phyloP scores from a whole-genome alignment of 345 rosid species.

The Linum tenue region DNA sequence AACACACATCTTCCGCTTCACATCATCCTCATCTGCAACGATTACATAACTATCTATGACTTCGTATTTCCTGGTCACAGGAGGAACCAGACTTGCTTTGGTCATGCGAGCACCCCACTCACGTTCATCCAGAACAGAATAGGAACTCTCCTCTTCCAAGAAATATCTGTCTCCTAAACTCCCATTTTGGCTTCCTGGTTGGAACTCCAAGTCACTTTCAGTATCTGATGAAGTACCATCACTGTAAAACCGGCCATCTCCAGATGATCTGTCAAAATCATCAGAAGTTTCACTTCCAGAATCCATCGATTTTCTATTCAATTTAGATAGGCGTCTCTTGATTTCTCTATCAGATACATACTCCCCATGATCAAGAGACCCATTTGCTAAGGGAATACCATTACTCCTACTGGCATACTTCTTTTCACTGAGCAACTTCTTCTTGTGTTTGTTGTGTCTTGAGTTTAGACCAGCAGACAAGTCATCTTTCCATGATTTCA shows the following conservation, averaged over 20 bases:
- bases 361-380: slow-evolving; percentile 52
- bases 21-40: slow-evolving; percentile 90
- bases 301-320: slow-evolving; percentile 68
- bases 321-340: slow-evolving; percentile 67
- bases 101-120: slow-evolving; percentile 99
- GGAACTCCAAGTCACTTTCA: slow-evolving; percentile 78
- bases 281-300: slow-evolving; percentile 95
- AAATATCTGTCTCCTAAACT: slow-evolving; percentile 53
- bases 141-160: slow-evolving; percentile 48
- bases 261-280: slow-evolving; percentile 57
- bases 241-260: slow-evolving; percentile 48
- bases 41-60: slow-evolving; percentile 69
- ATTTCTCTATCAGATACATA: slow-evolving; percentile 91
- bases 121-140: slow-evolving; percentile 69
- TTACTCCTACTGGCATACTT: slow-evolving; percentile 62
- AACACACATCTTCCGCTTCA: slow-evolving; percentile 75
- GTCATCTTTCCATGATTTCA: slow-evolving; percentile 81
- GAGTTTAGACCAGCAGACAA: slow-evolving; percentile 35
- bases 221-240: slow-evolving; percentile 72
- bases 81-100: slow-evolving; percentile 94
- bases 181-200: slow-evolving; percentile 45
- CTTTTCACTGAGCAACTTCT: slow-evolving; percentile 49
- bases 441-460: slow-evolving; percentile 53
- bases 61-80: slow-evolving; percentile 96
- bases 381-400: slow-evolving; percentile 39